These are phyloP conservation scores for Leccinum broughii DNA, from an alignment of 768 basidiomycete genomes.

Conservation along the genomic window DNA sequence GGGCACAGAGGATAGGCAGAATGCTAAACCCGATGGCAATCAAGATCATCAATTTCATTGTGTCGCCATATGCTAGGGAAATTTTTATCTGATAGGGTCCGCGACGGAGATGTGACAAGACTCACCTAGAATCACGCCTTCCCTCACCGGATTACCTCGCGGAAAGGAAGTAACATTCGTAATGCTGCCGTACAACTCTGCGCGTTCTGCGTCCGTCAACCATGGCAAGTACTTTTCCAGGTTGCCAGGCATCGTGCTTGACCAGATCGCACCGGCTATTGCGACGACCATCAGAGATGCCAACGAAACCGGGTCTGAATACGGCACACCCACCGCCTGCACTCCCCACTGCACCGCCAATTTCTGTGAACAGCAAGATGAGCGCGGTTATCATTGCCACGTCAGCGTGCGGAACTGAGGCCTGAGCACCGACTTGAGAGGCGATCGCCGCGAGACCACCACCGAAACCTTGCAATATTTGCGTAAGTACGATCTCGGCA, in stretches of 20 bases:
- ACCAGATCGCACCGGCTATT: conserved; percentile 65
- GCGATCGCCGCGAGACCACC: conserved; percentile 67
- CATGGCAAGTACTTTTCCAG: conserved; percentile 56
- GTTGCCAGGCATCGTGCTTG: conserved; percentile 61
- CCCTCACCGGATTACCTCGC: conserved; percentile 56
- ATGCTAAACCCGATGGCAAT: conserved; percentile 54
- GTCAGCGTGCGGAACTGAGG: conserved; percentile 61
- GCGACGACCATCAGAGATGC: not conserved
- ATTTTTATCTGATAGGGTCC: not conserved
- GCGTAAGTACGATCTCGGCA: conserved; percentile 60
- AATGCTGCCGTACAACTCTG: conserved; percentile 56
- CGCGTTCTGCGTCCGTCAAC: conserved; percentile 42
- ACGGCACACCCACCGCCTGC: conserved; percentile 47
- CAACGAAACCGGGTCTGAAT: conserved; percentile 2
- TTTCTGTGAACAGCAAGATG: conserved; percentile 67
- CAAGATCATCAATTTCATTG: conserved; percentile 57
- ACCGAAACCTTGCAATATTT: conserved; percentile 72
- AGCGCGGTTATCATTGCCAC: conserved; percentile 68
- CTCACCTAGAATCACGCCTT: conserved; percentile 60
- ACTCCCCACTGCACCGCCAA: conserved; percentile 66
- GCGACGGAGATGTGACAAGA: not conserved
- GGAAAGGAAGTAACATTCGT: conserved; percentile 47
- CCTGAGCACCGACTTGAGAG: conserved; percentile 62
- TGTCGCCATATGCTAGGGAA: conserved; percentile 49
- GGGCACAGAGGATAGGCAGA: conserved; percentile 56